Conservation (phyloP, 495 filamentous ascomycete species). For the Penicillium roqueforti region DNA sequence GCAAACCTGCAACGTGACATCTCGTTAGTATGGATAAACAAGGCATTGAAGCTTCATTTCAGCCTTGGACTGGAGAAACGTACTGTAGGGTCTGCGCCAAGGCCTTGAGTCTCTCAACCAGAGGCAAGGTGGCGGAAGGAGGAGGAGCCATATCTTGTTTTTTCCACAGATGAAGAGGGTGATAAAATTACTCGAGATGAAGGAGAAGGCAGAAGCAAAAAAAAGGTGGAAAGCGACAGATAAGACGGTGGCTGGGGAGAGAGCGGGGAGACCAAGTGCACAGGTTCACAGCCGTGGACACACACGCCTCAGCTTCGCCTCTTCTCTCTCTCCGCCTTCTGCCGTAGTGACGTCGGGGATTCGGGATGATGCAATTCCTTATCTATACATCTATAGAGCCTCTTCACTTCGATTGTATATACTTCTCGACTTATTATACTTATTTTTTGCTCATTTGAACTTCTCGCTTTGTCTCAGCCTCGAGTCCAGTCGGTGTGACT, state of each 20-base stretch:
- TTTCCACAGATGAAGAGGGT: background rate
- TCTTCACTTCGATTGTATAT: background rate
- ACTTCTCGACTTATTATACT: too few relatives aligned
- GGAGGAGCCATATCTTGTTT: slow-evolving; percentile 68
- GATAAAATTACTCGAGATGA: slow-evolving; percentile 3
- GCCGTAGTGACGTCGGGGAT: slow-evolving; percentile 21
- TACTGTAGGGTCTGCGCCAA: slow-evolving; percentile 88
- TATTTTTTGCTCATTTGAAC: background rate
- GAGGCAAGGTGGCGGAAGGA: slow-evolving; percentile 60
- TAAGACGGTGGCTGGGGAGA: slow-evolving; percentile 26
- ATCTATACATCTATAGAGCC: background rate
- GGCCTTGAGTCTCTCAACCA: slow-evolving; percentile 66
- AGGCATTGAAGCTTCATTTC: slow-evolving; percentile 10
- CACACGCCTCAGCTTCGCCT: slow-evolving; percentile 14
- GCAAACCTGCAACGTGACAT: slow-evolving; percentile 45
- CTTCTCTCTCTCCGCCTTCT: slow-evolving; percentile 23
- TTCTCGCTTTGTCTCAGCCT: background rate
- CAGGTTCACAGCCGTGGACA: slow-evolving; percentile 14
- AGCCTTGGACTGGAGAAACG: slow-evolving; percentile 30
- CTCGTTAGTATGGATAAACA: slow-evolving; percentile 41
- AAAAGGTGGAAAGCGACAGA: slow-evolving; percentile 7
- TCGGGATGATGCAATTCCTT: slow-evolving; percentile 21
- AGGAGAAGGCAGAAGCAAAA: slow-evolving; percentile 4
- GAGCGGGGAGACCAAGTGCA: slow-evolving; percentile 23
- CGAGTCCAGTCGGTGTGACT: slow-evolving; percentile 9